These are phyloP conservation scores for Forsythia suspensa DNA, from an alignment of 257 asterid species.

Conservation along the genomic window DNA sequence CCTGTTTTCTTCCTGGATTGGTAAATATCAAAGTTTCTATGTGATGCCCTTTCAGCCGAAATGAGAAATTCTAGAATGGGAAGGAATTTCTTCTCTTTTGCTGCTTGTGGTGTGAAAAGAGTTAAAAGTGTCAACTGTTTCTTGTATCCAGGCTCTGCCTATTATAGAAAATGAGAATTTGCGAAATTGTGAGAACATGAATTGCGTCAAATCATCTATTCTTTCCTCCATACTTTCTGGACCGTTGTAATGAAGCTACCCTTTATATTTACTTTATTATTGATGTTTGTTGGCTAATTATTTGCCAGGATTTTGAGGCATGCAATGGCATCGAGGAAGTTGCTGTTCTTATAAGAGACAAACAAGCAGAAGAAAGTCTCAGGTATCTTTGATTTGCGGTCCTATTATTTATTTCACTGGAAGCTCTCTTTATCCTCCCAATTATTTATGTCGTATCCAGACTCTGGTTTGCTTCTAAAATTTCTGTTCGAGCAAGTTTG, in stretches of 20 bases:
- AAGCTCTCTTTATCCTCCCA: background rate
- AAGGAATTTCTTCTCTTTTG: background rate
- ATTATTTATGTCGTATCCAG: background rate
- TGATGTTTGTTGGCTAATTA: constrained; percentile 17
- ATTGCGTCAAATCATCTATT: background rate
- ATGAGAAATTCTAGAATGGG: background rate
- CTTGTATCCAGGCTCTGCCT: background rate
- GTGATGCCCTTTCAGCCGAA: background rate
- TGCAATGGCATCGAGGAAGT: constrained; percentile 98
- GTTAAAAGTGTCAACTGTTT: background rate
- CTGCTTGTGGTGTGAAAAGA: background rate
- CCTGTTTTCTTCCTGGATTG: background rate
- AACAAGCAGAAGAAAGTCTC: constrained; percentile 77
- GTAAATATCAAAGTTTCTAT: background rate
- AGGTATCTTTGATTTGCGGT: constrained; percentile 46
- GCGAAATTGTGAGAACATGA: background rate
- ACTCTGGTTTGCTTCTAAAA: constrained; percentile 14
- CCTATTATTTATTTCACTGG: background rate
- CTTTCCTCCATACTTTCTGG: background rate
- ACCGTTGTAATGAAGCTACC: background rate
- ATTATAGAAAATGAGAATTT: background rate
- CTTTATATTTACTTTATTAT: constrained; percentile 16
- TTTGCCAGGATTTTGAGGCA: constrained; percentile 79
- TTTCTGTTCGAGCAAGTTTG: background rate
- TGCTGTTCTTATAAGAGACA: constrained; percentile 72